Percentiles rank a stretch among this genome's conserved stretches.
These are phyloP conservation scores for Fusarium sp. DNA, from an alignment of 2,329 filamentous ascomycete genomes.

Conservation along the genomic window DNA sequence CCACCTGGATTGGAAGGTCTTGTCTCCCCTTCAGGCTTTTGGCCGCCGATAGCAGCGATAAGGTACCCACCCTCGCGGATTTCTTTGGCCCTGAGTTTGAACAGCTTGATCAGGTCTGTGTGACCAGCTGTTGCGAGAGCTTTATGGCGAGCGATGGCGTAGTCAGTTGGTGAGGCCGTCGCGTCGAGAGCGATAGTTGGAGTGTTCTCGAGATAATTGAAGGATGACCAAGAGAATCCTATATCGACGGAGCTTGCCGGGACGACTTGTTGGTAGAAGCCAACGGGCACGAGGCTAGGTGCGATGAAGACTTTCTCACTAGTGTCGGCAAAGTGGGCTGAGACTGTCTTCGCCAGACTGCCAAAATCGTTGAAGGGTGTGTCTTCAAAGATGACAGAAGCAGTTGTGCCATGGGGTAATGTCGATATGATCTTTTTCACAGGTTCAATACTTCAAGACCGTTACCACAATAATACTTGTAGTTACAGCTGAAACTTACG, in stretches of 20 bases:
- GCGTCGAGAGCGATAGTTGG: constrained; percentile 1
- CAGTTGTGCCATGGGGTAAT: accelerated
- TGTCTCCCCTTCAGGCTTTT: not conserved
- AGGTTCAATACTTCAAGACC: not conserved
- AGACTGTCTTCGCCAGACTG: constrained; percentile 13
- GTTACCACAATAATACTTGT: not conserved
- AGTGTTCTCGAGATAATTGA: constrained; percentile 6
- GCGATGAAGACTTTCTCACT: not conserved
- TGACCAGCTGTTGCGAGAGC: constrained; percentile 3
- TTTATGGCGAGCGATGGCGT: constrained; percentile 5
- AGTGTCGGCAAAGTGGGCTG: not conserved
- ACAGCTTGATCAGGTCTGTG: not conserved
- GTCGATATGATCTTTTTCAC: not conserved
- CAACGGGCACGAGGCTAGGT: constrained; percentile 2
- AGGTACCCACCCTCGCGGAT: not conserved
- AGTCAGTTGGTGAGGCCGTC: constrained; percentile 7
- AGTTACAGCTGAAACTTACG: not conserved
- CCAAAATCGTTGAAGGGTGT: constrained; percentile 18
- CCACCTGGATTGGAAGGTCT: not conserved
- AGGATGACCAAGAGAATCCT: constrained; percentile 12
- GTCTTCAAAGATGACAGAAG: constrained; percentile 8
- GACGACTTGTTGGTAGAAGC: constrained; percentile 3
- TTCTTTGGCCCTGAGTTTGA: constrained; percentile 5
- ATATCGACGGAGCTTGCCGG: not conserved
- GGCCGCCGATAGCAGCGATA: not conserved